Percentiles rank a stretch among this genome's conserved stretches.
phyloP scores from a whole-genome alignment of 257 asterid species.

The Capsicum chinense region DNA sequence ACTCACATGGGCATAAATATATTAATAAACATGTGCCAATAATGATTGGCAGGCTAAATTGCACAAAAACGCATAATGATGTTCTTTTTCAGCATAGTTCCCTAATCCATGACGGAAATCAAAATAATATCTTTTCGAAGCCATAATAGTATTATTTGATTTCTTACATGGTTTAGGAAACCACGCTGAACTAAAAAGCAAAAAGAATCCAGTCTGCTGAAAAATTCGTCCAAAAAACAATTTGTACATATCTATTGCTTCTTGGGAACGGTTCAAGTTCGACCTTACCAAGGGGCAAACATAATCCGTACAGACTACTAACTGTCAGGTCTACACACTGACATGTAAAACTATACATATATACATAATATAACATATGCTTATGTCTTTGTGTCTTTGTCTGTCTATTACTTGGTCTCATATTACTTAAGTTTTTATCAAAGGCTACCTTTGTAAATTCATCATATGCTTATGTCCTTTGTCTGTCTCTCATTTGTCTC shows the following conservation, averaged over 20 bases:
- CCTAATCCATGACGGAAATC: background rate
- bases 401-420: constrained; percentile 19
- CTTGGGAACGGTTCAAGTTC: background rate
- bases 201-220: constrained; percentile 1
- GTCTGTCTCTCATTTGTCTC: constrained; percentile 11
- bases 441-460: background rate
- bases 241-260: background rate
- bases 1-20: background rate
- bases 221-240: background rate
- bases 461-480: background rate
- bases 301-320: background rate
- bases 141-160: background rate
- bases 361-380: background rate
- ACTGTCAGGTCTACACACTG: background rate
- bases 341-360: background rate
- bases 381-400: background rate
- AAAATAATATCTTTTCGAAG: constrained; percentile 1
- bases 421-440: constrained; percentile 27
- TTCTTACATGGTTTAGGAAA: background rate
- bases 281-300: constrained; percentile 11
- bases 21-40: background rate
- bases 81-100: background rate
- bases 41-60: background rate
- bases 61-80: background rate
- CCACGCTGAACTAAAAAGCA: background rate